Base-by-base conservation (phyloP, 2,329 filamentous ascomycete species). In the Penicillium sp. region DNA sequence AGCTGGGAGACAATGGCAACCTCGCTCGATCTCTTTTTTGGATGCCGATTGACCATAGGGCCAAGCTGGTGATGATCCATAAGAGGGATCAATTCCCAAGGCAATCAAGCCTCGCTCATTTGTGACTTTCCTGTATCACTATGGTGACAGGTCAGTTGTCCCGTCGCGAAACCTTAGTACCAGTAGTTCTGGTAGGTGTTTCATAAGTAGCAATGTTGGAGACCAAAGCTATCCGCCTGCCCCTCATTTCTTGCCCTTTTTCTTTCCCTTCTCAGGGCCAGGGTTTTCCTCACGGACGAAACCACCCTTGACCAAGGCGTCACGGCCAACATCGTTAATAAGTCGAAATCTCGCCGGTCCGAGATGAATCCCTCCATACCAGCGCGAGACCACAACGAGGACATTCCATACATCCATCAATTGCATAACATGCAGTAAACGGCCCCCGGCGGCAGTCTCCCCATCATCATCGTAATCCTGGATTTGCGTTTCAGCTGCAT, bases 381-480 rank as follows among this genome's bases (percentile, higher is more conserved):
- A 99, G 61, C 95, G 80, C 39, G 90, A 92, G 27, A 99, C 93
- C 3, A 99, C 89, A 0, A 99, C 91, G 79, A 98, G 88, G 16
- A 89, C 88, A 74, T 96, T 86, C 92, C 93, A 97, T 11, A 96
- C 82, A 69, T 93, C 90, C 90, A 97, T 97, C 59, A 96, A 77
- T 78, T 97, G 92, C 87, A 99, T 89, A 29, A 99, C 79, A 77
- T 96, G 91, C 58, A 98, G 76, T 69, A 99, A 76, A 43, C 95
- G 83, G 0, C 89, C 87, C 0, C 95, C 95, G 0, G 95, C 95
- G 6, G 95, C 95, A 26, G 90, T 90, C 81, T 99, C 95, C 2
- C 95, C 95, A 72, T 99, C 95, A 68, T 99, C 95, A 68, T 99
- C 90, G 70, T 89, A 97, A 75, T 99, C 95, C 74, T 98, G 93